A percentile compares a stretch with the other conserved stretches of the same genome.
Evolutionary conservation across 2,329 filamentous ascomycete genomes (phyloP).

Genomic region (Botrytis elliptica): DNA sequence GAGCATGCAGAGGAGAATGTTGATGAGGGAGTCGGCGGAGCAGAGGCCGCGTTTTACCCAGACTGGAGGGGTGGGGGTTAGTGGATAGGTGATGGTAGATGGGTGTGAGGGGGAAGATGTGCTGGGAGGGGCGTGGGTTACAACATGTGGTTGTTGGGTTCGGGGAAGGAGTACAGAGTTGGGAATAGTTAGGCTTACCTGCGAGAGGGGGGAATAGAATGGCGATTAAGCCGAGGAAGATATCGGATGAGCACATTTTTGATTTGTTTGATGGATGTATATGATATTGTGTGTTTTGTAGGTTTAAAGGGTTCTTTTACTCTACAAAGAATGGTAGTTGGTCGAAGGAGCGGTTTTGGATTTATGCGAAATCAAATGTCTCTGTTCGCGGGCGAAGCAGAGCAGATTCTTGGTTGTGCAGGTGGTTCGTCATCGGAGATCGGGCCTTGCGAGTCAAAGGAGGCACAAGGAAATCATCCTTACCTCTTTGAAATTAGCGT

Average conservation of each 20-base stretch:
- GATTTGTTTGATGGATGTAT: not conserved
- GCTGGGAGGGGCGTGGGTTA: not conserved
- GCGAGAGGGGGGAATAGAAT: constrained; percentile 64
- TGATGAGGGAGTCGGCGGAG: constrained; percentile 88
- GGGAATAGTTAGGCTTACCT: constrained; percentile 47
- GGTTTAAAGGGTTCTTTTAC: not conserved
- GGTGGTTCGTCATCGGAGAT: constrained; percentile 13
- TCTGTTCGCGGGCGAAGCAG: constrained; percentile 14
- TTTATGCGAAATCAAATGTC: constrained; percentile 10
- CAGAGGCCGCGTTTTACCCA: constrained; percentile 97
- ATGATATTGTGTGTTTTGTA: not conserved
- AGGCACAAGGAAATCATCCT: not conserved
- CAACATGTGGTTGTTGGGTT: not conserved
- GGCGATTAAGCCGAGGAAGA: constrained; percentile 64
- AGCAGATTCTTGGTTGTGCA: constrained; percentile 7
- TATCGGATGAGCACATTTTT: constrained; percentile 58
- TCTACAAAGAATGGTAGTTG: not conserved
- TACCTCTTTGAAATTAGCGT: not conserved
- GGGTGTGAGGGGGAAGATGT: not conserved
- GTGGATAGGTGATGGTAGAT: not conserved
- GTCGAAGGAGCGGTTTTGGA: not conserved
- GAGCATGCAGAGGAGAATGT: constrained; percentile 82
- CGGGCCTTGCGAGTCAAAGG: constrained; percentile 18
- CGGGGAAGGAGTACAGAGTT: not conserved
- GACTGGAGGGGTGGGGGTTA: constrained; percentile 52